phyloP scores from a whole-genome alignment of 2,329 filamentous ascomycete species.

The Cercospora sp. region DNA sequence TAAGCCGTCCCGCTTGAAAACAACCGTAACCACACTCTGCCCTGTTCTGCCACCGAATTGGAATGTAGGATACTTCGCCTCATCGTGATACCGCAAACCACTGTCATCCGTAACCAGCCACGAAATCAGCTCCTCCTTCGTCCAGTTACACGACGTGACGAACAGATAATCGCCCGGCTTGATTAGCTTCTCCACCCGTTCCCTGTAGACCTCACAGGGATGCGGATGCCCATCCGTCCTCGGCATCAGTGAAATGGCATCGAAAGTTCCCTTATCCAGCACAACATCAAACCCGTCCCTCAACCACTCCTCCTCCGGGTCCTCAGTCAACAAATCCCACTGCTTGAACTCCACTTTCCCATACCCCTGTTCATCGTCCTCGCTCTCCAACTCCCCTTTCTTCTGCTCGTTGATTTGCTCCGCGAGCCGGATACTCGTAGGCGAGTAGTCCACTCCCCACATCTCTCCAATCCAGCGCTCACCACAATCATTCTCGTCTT shows the following conservation, averaged over 20 bases:
- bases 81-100: conserved; percentile 62
- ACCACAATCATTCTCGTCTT: conserved; percentile 49
- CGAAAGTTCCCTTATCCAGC: conserved; percentile 97
- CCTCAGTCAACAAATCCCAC: conserved; percentile 53
- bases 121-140: conserved; percentile 74
- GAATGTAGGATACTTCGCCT: conserved; percentile 81
- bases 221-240: conserved; percentile 22
- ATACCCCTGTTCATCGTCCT: conserved; percentile 19
- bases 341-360: conserved; percentile 51
- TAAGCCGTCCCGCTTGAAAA: conserved; percentile 57
- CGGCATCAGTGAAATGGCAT: conserved; percentile 74
- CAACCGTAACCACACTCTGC: conserved; percentile 83
- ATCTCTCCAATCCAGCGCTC: conserved; percentile 65
- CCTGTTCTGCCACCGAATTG: conserved; percentile 86
- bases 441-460: conserved; percentile 87
- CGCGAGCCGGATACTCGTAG: conserved; percentile 72
- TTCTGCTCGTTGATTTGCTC: conserved; percentile 53
- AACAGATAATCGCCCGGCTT: conserved; percentile 71
- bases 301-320: conserved; percentile 56
- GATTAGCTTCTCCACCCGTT: conserved; percentile 67
- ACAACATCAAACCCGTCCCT: conserved; percentile 76
- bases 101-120: conserved; percentile 67
- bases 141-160: conserved; percentile 98
- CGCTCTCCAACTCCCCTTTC: not conserved
- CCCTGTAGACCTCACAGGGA: conserved; percentile 70